These are phyloP conservation scores for Sclerotinia sclerotiorum DNA, from an alignment of 2,329 filamentous ascomycete species.

Conservation along the genomic window DNA sequence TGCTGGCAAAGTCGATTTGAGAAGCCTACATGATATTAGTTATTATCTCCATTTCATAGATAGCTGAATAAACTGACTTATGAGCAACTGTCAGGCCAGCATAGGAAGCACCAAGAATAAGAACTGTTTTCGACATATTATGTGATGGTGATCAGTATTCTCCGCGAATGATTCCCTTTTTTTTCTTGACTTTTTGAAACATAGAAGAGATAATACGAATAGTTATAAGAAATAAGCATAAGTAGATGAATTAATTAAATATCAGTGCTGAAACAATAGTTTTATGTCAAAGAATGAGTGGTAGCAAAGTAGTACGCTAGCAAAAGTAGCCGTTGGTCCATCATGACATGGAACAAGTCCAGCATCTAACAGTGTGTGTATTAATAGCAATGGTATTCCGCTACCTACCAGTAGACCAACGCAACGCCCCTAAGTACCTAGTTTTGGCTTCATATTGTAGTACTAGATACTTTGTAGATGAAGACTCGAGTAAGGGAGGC, in stretches of 20 bases:
- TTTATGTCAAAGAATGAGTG: conserved; percentile 11
- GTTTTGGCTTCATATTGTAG: background rate
- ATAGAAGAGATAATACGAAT: background rate
- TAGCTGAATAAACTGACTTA: conserved; percentile 38
- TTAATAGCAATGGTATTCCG: conserved; percentile 2
- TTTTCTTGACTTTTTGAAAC: background rate
- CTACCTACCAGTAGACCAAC: background rate
- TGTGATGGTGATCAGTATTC: background rate
- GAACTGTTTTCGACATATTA: conserved; percentile 42
- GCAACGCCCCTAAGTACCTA: background rate
- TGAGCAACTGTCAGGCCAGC: conserved; percentile 53
- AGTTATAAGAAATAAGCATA: conserved; percentile 1
- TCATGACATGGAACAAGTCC: background rate
- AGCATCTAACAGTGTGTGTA: background rate
- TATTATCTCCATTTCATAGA: background rate
- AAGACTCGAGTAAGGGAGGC: background rate
- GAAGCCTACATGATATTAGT: conserved; percentile 39
- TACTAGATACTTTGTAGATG: background rate
- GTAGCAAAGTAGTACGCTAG: conserved; percentile 6
- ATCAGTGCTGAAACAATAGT: conserved; percentile 19
- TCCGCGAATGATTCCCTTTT: background rate
- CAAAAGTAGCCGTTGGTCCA: background rate
- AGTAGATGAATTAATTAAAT: background rate
- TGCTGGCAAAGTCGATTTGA: conserved; percentile 46
- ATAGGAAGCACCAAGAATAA: conserved; percentile 57